Base-by-base conservation (phyloP, 768 basidiomycete species). In the Sutorius australiensis region DNA sequence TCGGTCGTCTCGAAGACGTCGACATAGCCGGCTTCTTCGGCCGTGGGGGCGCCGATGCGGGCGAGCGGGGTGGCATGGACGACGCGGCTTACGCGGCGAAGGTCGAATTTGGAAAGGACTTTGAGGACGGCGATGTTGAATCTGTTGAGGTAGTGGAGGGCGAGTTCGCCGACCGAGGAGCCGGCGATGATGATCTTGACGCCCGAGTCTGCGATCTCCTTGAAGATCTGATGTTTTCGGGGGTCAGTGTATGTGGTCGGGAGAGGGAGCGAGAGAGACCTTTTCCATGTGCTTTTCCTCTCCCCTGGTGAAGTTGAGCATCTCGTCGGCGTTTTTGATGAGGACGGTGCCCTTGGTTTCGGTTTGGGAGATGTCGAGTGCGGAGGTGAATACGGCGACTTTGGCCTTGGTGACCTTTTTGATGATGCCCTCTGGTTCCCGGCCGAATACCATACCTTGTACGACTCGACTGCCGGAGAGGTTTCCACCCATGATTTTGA, bases 321-420 rank as follows among this genome's bases (percentile, higher is more conserved):
- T 90, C 68, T 99, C 95, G 42, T 95, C 87, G 9, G 94, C 92
- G 67, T 83, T 98, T 69, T 94, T 92, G 62, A 99, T 81, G 43
- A 99, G 79, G 11, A 98, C 97, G 8, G 97, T 99, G 46, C 97
- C 97, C 70, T 99, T 99, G 16, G 97, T 99, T 72, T 99, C 97
- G 6, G 97, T 98, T 72, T 98, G 95, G 3, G 95, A 83, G 51
- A 92, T 82, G 67, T 98, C 97, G 54, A 99, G 77, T 1, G 90
- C 87, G 56, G 84, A 90, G 0, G 95, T 98, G 75, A 88, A 99
- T 51, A 99, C 90, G 3, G 89, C 95, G 32, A 99, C 95, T 73
- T 98, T 98, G 42, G 87, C 92, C 62, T 84, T 87, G 46, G 75
- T 75, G 9, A 82, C 85, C 64, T 92, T 92, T 74, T 93, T 94